phyloP scores from a whole-genome alignment of 2,329 filamentous ascomycete species.

The Escovopsis weberi region DNA sequence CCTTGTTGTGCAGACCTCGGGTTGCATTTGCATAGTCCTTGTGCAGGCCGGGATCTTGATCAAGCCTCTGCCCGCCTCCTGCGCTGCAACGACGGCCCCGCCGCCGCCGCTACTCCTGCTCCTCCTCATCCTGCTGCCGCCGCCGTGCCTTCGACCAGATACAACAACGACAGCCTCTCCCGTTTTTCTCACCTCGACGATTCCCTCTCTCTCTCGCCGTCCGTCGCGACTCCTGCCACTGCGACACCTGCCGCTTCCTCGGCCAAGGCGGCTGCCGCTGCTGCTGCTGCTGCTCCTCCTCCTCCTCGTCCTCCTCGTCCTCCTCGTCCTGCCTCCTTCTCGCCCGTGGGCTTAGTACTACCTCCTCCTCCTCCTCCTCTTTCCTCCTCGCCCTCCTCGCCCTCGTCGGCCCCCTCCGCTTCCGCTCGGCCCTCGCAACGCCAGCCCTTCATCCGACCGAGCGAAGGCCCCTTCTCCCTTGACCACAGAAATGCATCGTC shows the following conservation, averaged over 20 bases:
- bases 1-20: too few relatives aligned
- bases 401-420: too few relatives aligned
- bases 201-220: neutral
- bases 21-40: too few relatives aligned
- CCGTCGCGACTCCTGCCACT: neutral
- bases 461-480: slow-evolving; percentile 10
- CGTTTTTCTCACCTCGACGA: neutral
- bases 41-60: too few relatives aligned
- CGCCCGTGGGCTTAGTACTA: too few relatives aligned
- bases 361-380: too few relatives aligned
- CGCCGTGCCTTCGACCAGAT: neutral
- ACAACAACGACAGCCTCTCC: neutral
- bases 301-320: neutral
- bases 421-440: too few relatives aligned
- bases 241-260: neutral
- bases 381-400: too few relatives aligned
- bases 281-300: neutral
- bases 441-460: slow-evolving; percentile 9
- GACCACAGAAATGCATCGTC: slow-evolving; percentile 25
- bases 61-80: neutral
- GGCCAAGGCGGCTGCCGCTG: too few relatives aligned
- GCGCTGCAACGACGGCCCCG: slow-evolving; percentile 3
- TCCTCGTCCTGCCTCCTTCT: slow-evolving; percentile 2
- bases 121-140: neutral
- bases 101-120: slow-evolving; percentile 1